Percentiles rank a stretch among this genome's conserved stretches.
These are phyloP conservation scores for Corynespora cassiicola DNA, from an alignment of 2,329 filamentous ascomycete genomes.

Conservation along the genomic window DNA sequence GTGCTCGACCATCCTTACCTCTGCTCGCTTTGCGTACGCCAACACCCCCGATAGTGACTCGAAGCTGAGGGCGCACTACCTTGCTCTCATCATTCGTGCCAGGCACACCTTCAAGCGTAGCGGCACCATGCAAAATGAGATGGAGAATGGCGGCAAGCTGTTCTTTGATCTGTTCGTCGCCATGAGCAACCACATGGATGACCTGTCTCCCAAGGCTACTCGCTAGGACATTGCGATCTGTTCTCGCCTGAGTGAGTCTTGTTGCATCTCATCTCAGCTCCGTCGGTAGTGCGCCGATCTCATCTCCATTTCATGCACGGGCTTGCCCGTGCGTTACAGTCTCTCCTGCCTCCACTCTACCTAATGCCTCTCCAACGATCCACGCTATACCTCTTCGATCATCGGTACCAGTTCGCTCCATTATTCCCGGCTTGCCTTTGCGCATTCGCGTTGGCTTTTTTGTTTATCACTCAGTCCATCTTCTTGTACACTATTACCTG, in stretches of 20 bases:
- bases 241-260: too few species aligned
- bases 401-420: too few species aligned
- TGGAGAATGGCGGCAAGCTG: slow-evolving; percentile 84
- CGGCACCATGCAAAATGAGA: slow-evolving; percentile 94
- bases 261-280: slow-evolving; percentile 20
- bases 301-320: slow-evolving; percentile 25
- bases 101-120: slow-evolving; percentile 90
- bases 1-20: slow-evolving; percentile 82
- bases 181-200: slow-evolving; percentile 81
- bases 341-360: too few species aligned
- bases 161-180: slow-evolving; percentile 96
- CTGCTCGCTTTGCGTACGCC: slow-evolving; percentile 87
- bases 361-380: slow-evolving; percentile 15
- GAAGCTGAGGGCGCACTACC: slow-evolving; percentile 88
- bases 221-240: slow-evolving; percentile 27
- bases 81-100: slow-evolving; percentile 89
- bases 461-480: slow-evolving; percentile 1
- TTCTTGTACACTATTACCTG: slow-evolving; percentile 41
- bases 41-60: slow-evolving; percentile 90
- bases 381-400: too few species aligned
- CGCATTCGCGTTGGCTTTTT: neutral
- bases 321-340: too few species aligned
- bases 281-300: slow-evolving; percentile 22
- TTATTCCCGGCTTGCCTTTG: neutral
- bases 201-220: slow-evolving; percentile 36